phyloP scores from a whole-genome alignment of 202 grass and related monocot species.

The Setaria italica region DNA sequence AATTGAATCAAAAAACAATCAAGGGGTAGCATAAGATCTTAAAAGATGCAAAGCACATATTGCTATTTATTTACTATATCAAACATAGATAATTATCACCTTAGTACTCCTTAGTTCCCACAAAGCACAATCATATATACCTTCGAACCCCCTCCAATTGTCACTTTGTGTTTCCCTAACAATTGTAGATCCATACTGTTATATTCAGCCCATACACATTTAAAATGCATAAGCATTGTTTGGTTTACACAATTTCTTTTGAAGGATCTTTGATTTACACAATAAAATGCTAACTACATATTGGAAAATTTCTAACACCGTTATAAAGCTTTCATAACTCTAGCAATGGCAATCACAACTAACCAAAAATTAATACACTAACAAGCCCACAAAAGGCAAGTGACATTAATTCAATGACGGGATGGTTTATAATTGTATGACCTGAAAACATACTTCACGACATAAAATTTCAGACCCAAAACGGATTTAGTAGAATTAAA shows the following conservation, averaged over 20 bases:
- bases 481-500: slow-evolving; percentile 4
- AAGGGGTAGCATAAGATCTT: not conserved
- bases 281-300: not conserved
- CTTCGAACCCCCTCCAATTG: not conserved
- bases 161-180: not conserved
- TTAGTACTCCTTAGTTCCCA: not conserved
- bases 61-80: not conserved
- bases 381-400: slow-evolving; percentile 6
- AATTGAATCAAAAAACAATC: not conserved
- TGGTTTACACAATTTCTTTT: not conserved
- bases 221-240: not conserved
- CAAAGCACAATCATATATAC: not conserved
- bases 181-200: not conserved
- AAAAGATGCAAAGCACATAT: not conserved
- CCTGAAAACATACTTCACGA: slow-evolving; percentile 8
- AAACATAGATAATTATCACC: not conserved
- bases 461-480: not conserved
- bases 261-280: no score
- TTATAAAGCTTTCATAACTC: slow-evolving; percentile 1
- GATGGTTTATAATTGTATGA: not conserved
- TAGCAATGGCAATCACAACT: not conserved
- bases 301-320: not conserved
- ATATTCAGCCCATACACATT: slow-evolving; percentile 6
- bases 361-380: slow-evolving; percentile 26
- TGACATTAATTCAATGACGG: not conserved